A percentile compares a stretch with the other conserved stretches of the same genome.
phyloP scores from a whole-genome alignment of 164 flowering plant genomes.

The Aristolochia fimbriata region DNA sequence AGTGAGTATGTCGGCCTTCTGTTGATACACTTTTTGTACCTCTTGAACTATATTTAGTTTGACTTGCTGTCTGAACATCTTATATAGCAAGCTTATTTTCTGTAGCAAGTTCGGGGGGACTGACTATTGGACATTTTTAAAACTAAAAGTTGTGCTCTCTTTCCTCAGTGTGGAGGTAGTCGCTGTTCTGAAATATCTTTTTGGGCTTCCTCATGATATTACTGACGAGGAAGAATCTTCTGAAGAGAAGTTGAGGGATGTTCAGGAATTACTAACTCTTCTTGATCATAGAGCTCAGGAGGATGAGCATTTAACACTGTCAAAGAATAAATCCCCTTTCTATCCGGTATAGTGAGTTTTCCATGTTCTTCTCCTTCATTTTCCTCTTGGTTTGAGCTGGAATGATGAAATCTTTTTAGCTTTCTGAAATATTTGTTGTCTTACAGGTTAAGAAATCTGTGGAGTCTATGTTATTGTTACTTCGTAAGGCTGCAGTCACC shows the following conservation, averaged over 20 bases:
- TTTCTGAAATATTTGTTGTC: not conserved
- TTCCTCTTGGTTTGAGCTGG: not conserved
- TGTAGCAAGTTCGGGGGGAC: no score
- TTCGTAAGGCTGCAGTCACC: conserved; percentile 37
- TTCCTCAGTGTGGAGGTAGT: conserved; percentile 45
- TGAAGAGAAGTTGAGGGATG: conserved; percentile 40
- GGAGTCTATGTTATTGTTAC: conserved; percentile 35
- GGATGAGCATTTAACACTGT: conserved; percentile 18
- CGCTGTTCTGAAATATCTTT: conserved; percentile 47
- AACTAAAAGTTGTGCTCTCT: conserved; percentile 4
- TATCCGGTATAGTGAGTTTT: conserved; percentile 29
- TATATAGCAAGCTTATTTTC: no score
- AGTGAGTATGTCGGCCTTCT: conserved; percentile 27
- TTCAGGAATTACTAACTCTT: conserved; percentile 30
- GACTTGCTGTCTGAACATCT: no score
- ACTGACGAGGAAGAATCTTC: conserved; percentile 21
- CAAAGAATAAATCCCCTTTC: conserved; percentile 17
- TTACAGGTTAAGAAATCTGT: conserved; percentile 46
- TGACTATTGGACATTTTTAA: no score
- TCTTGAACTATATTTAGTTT: no score
- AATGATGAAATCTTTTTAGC: not conserved
- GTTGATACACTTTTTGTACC: no score
- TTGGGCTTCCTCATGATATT: conserved; percentile 45
- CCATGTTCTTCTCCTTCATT: not conserved
- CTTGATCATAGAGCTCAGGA: conserved; percentile 26